phyloP scores from a whole-genome alignment of 805 yeast genomes.

The Isabelozyma pseudorhagii region DNA sequence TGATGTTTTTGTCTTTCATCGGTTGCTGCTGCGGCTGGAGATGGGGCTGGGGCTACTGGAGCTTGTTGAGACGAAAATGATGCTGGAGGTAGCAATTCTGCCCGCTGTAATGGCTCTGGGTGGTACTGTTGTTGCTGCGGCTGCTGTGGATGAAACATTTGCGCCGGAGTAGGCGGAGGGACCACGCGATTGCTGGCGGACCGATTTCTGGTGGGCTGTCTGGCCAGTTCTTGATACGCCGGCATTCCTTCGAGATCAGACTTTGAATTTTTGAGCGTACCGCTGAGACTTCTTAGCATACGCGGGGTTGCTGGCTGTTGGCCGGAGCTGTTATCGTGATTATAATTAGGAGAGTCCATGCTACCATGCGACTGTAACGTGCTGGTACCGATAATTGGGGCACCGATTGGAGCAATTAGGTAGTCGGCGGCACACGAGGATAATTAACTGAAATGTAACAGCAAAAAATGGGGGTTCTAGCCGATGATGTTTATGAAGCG shows the following conservation, averaged over 20 bases:
- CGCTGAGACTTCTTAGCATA: conserved; percentile 60
- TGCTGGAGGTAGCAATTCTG: conserved; percentile 32
- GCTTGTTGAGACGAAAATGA: conserved; percentile 14
- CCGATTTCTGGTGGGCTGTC: conserved; percentile 3
- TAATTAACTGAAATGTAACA: not conserved
- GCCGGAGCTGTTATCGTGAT: not conserved
- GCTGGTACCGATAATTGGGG: no score
- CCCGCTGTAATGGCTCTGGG: not conserved
- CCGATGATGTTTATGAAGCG: not conserved
- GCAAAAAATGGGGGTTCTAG: not conserved
- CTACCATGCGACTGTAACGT: not conserved
- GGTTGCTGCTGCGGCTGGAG: not conserved
- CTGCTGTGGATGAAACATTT: not conserved
- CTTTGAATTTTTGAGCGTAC: conserved; percentile 12
- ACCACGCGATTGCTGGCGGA: conserved; percentile 2
- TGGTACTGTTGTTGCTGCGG: conserved; percentile 1
- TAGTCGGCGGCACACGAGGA: not conserved
- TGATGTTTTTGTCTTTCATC: not conserved
- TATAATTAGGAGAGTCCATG: not conserved
- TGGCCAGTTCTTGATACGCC: conserved; percentile 3
- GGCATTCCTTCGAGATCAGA: conserved; percentile 4
- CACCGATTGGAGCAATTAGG: no score
- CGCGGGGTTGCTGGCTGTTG: conserved; percentile 63
- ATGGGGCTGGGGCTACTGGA: not conserved
- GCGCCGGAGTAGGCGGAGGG: conserved; percentile 2